Percentiles rank a stretch among this genome's conserved stretches.
Evolutionary conservation across 352 stramenopile genomes (phyloP).

Genomic region (Phytophthora citrophthora): DNA sequence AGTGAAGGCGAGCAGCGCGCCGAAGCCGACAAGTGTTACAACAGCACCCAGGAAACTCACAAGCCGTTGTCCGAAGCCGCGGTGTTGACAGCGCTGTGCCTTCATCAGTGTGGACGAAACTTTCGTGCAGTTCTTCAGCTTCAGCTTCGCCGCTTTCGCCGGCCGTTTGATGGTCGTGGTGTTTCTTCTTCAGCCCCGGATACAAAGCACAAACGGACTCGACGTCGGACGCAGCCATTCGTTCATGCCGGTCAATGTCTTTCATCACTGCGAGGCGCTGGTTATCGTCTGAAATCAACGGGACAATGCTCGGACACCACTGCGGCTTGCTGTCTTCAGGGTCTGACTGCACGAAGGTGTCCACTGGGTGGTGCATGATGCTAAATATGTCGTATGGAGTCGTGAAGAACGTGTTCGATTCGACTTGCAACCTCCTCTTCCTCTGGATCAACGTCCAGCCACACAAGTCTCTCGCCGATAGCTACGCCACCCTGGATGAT

Average conservation of each 20-base stretch:
- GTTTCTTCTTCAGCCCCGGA: conserved; percentile 55
- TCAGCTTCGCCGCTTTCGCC: conserved; percentile 36
- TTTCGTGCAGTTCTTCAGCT: conserved; percentile 55
- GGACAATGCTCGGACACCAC: conserved; percentile 78
- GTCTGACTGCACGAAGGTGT: conserved; percentile 67
- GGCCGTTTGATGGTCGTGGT: conserved; percentile 40
- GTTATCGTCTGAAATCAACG: conserved; percentile 53
- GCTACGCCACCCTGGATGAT: conserved; percentile 81
- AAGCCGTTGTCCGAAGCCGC: conserved; percentile 50
- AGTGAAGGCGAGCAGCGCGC: conserved; percentile 48
- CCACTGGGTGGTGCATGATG: conserved; percentile 82
- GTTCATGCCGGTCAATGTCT: conserved; percentile 76
- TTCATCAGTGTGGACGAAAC: conserved; percentile 61
- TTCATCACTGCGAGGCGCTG: conserved; percentile 64
- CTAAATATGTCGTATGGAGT: conserved; percentile 84
- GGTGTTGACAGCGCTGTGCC: conserved; percentile 37
- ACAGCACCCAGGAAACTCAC: conserved; percentile 73
- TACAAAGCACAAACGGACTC: conserved; percentile 80
- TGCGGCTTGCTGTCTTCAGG: conserved; percentile 27
- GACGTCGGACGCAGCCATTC: conserved; percentile 74
- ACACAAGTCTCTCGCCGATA: conserved; percentile 62
- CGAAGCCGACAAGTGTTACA: conserved; percentile 64
- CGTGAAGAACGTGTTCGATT: conserved; percentile 52
- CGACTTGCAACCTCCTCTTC: conserved; percentile 18
- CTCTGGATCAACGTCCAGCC: conserved; percentile 29